Evolutionary conservation across 495 filamentous ascomycete species (phyloP).

Genomic region (Daldinia caldariorum): DNA sequence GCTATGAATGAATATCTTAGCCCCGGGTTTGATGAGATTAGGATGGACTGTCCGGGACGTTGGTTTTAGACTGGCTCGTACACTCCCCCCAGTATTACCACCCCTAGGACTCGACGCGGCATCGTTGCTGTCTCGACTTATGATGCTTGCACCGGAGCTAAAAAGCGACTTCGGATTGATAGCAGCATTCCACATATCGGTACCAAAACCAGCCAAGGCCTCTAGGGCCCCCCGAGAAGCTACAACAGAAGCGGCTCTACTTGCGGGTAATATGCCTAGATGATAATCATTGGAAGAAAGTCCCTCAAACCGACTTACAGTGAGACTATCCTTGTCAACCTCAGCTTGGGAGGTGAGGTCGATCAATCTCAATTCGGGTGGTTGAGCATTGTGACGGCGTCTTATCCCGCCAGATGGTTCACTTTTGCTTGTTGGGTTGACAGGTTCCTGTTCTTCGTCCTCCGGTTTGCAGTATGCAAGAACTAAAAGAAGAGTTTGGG

Average conservation of each 20-base stretch:
- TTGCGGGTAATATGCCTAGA: constrained; percentile 80
- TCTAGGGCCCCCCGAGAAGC: constrained; percentile 76
- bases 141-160: constrained; percentile 84
- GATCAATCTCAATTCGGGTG: constrained; percentile 90
- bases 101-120: constrained; percentile 48
- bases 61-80: constrained; percentile 25
- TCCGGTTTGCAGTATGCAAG: constrained; percentile 85
- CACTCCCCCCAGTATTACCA: constrained; percentile 44
- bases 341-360: constrained; percentile 83
- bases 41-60: constrained; percentile 52
- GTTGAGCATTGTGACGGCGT: constrained; percentile 76
- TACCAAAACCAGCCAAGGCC: constrained; percentile 65
- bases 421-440: constrained; percentile 50
- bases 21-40: constrained; percentile 68
- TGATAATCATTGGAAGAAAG: constrained; percentile 94
- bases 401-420: constrained; percentile 67
- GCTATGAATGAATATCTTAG: constrained; percentile 95
- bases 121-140: constrained; percentile 72
- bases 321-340: constrained; percentile 79
- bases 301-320: constrained; percentile 83
- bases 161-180: constrained; percentile 86
- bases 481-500: constrained; percentile 85
- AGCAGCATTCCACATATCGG: constrained; percentile 78
- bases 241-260: constrained; percentile 65
- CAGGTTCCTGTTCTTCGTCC: constrained; percentile 60